phyloP scores from a whole-genome alignment of 2,329 filamentous ascomycete genomes.

The Penicillium palitans region DNA sequence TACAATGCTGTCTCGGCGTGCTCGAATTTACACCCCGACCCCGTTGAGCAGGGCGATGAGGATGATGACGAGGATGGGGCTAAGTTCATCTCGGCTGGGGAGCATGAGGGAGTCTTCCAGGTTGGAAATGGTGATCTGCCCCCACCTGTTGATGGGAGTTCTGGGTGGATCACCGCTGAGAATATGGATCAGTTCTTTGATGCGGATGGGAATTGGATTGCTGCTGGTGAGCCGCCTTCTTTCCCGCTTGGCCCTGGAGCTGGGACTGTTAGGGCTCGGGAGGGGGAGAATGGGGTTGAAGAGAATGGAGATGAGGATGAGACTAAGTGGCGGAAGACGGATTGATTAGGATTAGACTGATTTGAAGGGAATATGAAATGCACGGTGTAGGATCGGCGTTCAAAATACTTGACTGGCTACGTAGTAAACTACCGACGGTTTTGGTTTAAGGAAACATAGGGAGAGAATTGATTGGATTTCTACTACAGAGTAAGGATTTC shows the following conservation, averaged over 20 bases:
- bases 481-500: conserved; percentile 21
- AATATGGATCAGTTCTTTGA: conserved; percentile 86
- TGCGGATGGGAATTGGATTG: conserved; percentile 75
- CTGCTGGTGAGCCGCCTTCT: conserved; percentile 44
- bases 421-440: not conserved
- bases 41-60: conserved; percentile 38
- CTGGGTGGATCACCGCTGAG: conserved; percentile 73
- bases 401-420: not conserved
- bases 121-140: conserved; percentile 45
- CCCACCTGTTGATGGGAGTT: conserved; percentile 50
- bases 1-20: conserved; percentile 50
- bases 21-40: conserved; percentile 52
- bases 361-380: not conserved
- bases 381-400: conserved; percentile 1
- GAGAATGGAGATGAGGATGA: conserved; percentile 44
- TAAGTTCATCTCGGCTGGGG: conserved; percentile 16
- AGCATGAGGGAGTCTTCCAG: conserved; percentile 35
- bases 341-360: conserved; percentile 11
- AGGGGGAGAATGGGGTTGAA: conserved; percentile 55
- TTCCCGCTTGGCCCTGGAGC: conserved; percentile 57
- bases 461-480: conserved; percentile 10
- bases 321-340: conserved; percentile 56
- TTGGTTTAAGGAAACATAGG: not conserved
- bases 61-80: conserved; percentile 31
- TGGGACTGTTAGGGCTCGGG: conserved; percentile 62